A percentile compares a stretch with the other conserved stretches of the same genome.
Evolutionary conservation across 2,329 filamentous ascomycete species (phyloP).

Genomic region (Penicillium janthinellum): DNA sequence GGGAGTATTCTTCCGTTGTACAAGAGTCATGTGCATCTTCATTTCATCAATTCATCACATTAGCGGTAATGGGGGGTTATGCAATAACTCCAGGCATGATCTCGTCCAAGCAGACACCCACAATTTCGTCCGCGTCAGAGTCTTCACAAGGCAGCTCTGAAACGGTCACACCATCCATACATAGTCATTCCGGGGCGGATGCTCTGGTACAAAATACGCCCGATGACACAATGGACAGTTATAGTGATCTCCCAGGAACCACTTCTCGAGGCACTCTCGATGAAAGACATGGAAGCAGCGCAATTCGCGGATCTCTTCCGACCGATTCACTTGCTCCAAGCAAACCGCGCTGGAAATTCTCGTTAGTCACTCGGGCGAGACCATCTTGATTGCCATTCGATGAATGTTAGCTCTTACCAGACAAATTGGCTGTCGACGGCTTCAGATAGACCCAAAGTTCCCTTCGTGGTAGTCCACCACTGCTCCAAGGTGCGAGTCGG

Average conservation of each 20-base stretch:
- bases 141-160: neutral
- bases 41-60: constrained; percentile 15
- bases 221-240: constrained; percentile 43
- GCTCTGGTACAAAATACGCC: constrained; percentile 37
- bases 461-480: constrained; percentile 40
- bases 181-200: constrained; percentile 35
- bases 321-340: constrained; percentile 39
- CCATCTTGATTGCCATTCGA: neutral
- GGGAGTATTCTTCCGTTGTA: constrained; percentile 1
- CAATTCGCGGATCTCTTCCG: constrained; percentile 41
- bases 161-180: constrained; percentile 40
- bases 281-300: constrained; percentile 45
- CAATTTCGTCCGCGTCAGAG: neutral
- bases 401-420: constrained; percentile 31
- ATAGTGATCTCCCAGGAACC: constrained; percentile 43
- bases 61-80: neutral
- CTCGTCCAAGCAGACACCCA: neutral
- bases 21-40: neutral
- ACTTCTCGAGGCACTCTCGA: constrained; percentile 43
- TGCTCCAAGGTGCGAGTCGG: constrained; percentile 40
- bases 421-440: constrained; percentile 39
- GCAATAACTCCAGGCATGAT: neutral
- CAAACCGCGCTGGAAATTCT: constrained; percentile 36
- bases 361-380: neutral
- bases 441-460: constrained; percentile 36